Base-by-base conservation (phyloP, 495 filamentous ascomycete species). In the Neurospora discreta region DNA sequence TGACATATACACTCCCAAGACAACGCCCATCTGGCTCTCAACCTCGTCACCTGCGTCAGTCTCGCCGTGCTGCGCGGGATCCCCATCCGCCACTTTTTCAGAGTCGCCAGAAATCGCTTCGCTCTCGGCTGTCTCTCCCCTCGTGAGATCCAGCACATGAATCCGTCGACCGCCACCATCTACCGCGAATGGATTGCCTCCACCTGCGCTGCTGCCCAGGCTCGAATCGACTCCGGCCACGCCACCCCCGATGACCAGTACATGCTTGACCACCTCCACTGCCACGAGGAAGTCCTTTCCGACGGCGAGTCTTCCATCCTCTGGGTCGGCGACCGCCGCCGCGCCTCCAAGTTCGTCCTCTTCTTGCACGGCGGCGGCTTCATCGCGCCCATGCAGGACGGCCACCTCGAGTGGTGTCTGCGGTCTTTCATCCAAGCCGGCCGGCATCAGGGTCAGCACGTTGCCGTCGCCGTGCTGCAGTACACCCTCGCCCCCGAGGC, bases 351-450 rank as follows among this genome's bases (percentile, higher is more conserved):
- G 43, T 70, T 80, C 39, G 80, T 81, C n/a, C 73, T 74, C 65
- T 80, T 78, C 69, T 71, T 81, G 67, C 80, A 81, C 71, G 80
- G 80, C 15, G 80, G 80, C 38, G 80, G 78, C 6, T 81, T 80
- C 69, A 60, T 73, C 15, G 67, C 70, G 7, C 78, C 80, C 18
- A 30, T 75, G 38, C 18, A 39, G 13, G 38, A 68, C 0, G 79
- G 76, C 1, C 78, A 80, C 41, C 43, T 81, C 5, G 75, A 80
- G 33, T 78, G 74, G 73, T 79, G 78, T 41, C 38, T 74, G 20
- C 72, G 74, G 15, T 68, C 79, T 0, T 81, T 77, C 39, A 39
- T 81, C 16, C 70, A 72, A 4, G 73, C 79, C 4, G 70, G 65
- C 30, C 44, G 39, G 18, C 20, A 40, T 4, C 6, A 65, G 3